A percentile compares a stretch with the other conserved stretches of the same genome.
These are phyloP conservation scores for Pseudophaeomoniella oleicola DNA, from an alignment of 2,329 filamentous ascomycete species.

Conservation along the genomic window DNA sequence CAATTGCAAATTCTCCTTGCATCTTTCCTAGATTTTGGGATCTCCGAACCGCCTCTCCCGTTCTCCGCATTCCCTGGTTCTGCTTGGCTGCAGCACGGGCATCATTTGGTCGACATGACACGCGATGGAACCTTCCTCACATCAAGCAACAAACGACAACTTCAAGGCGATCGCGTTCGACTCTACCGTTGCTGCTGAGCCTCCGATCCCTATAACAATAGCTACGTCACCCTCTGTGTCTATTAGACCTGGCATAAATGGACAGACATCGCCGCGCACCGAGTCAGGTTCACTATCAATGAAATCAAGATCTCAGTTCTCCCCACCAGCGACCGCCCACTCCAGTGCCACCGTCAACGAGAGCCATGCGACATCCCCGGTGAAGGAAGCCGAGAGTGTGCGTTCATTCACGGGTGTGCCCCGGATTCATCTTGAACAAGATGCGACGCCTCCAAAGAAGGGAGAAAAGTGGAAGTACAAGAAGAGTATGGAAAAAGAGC, in stretches of 20 bases:
- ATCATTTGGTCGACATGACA: not conserved
- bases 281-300: not conserved
- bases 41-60: too few species aligned
- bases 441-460: slow-evolving; percentile 2
- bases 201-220: slow-evolving; percentile 8
- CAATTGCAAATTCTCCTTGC: too few species aligned
- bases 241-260: not conserved
- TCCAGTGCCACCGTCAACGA: not conserved
- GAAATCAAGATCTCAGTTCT: not conserved
- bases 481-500: not conserved
- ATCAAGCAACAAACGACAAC: not conserved
- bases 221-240: slow-evolving; percentile 4
- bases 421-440: slow-evolving; percentile 3
- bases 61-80: too few species aligned
- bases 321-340: not conserved
- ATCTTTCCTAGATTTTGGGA: too few species aligned
- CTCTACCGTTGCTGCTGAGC: slow-evolving; percentile 7
- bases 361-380: not conserved
- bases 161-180: slow-evolving; percentile 8
- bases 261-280: slow-evolving; percentile 2
- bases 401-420: slow-evolving; percentile 1
- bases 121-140: not conserved
- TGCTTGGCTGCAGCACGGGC: too few species aligned
- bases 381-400: not conserved
- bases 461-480: slow-evolving; percentile 2